Evolutionary conservation across 352 stramenopile genomes (phyloP).

Genomic region (Phytophthora citricola): DNA sequence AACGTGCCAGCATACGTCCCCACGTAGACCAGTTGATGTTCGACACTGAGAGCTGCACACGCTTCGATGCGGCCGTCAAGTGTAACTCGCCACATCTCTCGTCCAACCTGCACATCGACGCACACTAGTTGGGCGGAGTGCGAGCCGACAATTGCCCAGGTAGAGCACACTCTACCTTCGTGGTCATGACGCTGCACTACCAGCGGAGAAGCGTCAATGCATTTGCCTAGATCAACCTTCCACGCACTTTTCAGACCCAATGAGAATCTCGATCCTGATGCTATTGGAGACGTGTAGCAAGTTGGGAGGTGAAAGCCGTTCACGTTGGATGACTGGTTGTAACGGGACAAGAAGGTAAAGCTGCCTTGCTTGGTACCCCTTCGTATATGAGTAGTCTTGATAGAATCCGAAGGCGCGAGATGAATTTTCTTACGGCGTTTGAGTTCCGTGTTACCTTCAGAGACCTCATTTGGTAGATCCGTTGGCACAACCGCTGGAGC

Average conservation of each 20-base stretch:
- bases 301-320: conserved; percentile 20
- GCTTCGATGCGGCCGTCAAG: conserved; percentile 73
- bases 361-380: neutral
- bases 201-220: conserved; percentile 70
- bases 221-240: conserved; percentile 56
- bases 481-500: neutral
- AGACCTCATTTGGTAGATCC: neutral
- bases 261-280: neutral
- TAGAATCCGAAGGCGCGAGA: conserved; percentile 1
- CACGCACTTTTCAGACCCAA: conserved; percentile 34
- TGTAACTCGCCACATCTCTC: conserved; percentile 42
- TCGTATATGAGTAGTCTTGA: neutral
- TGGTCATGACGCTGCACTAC: conserved; percentile 35
- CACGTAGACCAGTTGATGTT: conserved; percentile 44
- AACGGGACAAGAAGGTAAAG: conserved; percentile 31
- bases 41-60: conserved; percentile 44
- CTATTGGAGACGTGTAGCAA: conserved; percentile 10
- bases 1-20: conserved; percentile 62
- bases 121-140: conserved; percentile 57
- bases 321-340: conserved; percentile 34
- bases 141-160: conserved; percentile 54
- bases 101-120: conserved; percentile 39
- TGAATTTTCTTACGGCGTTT: conserved; percentile 33
- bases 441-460: neutral
- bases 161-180: conserved; percentile 6